Evolutionary conservation across 306 rosid species (phyloP), one percentile per base, ranked within the genome.

Genomic region (Vigna mungo): DNA sequence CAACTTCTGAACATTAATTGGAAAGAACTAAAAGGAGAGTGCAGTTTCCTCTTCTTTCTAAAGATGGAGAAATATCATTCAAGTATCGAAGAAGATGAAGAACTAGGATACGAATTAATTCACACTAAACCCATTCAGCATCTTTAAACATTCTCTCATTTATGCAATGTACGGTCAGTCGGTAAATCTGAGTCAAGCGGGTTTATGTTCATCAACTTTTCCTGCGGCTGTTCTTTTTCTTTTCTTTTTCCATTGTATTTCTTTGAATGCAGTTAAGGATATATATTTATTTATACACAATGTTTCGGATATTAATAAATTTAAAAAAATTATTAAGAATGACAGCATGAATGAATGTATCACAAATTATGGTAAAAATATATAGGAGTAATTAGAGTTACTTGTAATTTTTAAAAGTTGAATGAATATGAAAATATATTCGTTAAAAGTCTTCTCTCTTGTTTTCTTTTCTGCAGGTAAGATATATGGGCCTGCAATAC

Each of bases 111-210:
- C 34, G 0, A 75, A 60, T 30, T 52, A 37, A 65, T 65, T 51
- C 47, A 46, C 67, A 67, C 18, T 18, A 73, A 66, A 68, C 17
- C 32, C 58, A 48, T 53, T 59, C 30, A 69, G 66, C 89, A 84
- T 84, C 88, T 86, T 88, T 84, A 84, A 79, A 80, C 88, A 83
- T 82, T 86, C 85, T 46, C 80, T 69, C 49, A 53, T 55, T 67
- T 52, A 58, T 58, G 76, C 44, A 63, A 68, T 23, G 53, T 12
- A 61, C 59, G 37, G 54, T 32, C 27, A 55, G 56, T 64, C 15
- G 74, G 65, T 65, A 74, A 76, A 63, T 32, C 63, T 34, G 77
- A 48, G 59, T 58, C n/a, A 62, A 58, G 17, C 14, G 39, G 14
- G 39, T 73, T 51, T 30, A 5, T 52, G 66, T 76, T 53, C 27